Evolutionary conservation across 176 grass and related monocot genomes (phyloP), one percentile per base, ranked within the genome.

Genomic region (Elaeis guineensis): DNA sequence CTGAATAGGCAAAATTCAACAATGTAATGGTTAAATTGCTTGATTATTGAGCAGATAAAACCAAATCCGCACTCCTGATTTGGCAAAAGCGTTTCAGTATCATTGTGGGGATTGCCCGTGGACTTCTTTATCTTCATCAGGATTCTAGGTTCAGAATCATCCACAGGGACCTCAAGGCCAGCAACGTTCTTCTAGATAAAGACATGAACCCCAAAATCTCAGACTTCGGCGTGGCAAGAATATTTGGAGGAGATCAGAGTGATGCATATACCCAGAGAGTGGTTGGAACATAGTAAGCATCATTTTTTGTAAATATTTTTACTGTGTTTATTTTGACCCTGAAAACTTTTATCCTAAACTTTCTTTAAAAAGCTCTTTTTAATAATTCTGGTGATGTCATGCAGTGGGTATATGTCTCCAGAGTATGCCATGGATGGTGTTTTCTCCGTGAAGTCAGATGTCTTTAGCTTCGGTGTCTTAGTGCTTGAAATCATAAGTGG

Each of bases 351-450:
- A 8, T 35, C 32, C 32, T 35, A 35, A 35, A 35, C 32, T 35
- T 35, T 35, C 7, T 35, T 35, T 35, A 35, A 35, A 35, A 26
- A 35, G 23, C 23, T 35, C 6, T 35, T 35, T 35, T 9, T 1
- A 7, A 8, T 35, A 35, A 8, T 35, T 35, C 11, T 52, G 25
- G 16, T n/a, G 30, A 20, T 29, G 17, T 32, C 12, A 18, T 50
- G 32, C 67, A 59, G 67, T 16, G 67, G 67, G 1, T 70, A 70
- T 5, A 70, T 70, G 67, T 58, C 67, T n/a, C 67, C 67, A 17
- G 67, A 70, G 50, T 70, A 70, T 50, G 67, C 67, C 2, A 70
- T 70, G 67, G 67, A 70, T 28, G 67, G 67, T 21, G 25, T 70
- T 16, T 70, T 70, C 19, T 70, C 54, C 3, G 55, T 70, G 19